phyloP scores from a whole-genome alignment of 2,329 filamentous ascomycete genomes.

The Hypoxylon sp. region DNA sequence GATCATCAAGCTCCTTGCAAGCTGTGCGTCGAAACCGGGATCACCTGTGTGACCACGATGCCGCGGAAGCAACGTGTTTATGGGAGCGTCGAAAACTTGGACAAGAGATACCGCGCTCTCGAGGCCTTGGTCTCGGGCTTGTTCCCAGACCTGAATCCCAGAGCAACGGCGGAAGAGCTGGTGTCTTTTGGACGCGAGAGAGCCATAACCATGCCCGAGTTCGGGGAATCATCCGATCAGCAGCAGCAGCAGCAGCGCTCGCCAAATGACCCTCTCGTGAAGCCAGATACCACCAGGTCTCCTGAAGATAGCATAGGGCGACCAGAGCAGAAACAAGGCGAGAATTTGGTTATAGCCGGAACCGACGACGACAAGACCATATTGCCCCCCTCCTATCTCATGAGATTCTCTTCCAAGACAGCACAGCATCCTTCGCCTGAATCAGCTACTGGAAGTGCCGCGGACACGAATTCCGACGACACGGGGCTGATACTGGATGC shows the following conservation, averaged over 20 bases:
- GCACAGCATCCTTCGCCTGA: constrained; percentile 11
- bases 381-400: constrained; percentile 31
- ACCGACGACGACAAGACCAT: constrained; percentile 23
- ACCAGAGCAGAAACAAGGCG: not conserved
- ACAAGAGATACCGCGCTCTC: constrained; percentile 52
- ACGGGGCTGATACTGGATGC: constrained; percentile 36
- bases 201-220: constrained; percentile 49
- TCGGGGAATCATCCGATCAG: constrained; percentile 20
- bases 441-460: not conserved
- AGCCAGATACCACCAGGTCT: constrained; percentile 1
- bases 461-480: constrained; percentile 10
- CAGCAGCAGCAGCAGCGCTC: not conserved
- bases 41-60: constrained; percentile 53
- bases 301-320: not conserved
- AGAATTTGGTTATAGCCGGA: constrained; percentile 18
- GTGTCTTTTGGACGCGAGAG: constrained; percentile 51
- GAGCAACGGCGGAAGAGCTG: constrained; percentile 49
- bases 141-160: constrained; percentile 51
- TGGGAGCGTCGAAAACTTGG: constrained; percentile 56
- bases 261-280: not conserved
- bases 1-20: constrained; percentile 48
- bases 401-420: constrained; percentile 4
- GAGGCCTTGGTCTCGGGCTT: constrained; percentile 53
- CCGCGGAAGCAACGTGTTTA: constrained; percentile 56
- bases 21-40: constrained; percentile 50